These are phyloP conservation scores for Ajuga chamaepitys DNA, from an alignment of 257 asterid genomes.

Conservation along the genomic window DNA sequence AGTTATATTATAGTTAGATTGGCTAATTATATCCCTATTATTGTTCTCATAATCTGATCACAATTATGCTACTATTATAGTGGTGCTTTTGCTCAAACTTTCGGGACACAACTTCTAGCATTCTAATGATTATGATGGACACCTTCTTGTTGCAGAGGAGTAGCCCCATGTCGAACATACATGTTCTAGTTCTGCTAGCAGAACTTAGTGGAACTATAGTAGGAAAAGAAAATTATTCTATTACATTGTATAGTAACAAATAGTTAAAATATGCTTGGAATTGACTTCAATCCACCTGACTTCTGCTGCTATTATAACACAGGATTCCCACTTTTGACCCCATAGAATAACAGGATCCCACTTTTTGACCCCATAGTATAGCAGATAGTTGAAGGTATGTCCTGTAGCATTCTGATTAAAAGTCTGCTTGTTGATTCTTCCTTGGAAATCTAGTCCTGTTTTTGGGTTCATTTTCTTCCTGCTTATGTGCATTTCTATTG, in stretches of 20 bases:
- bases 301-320: background rate
- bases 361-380: slow-evolving; percentile 4
- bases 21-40: background rate
- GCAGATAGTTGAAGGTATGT: background rate
- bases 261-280: background rate
- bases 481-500: background rate
- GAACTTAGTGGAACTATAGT: background rate
- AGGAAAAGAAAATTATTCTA: background rate
- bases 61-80: background rate
- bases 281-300: background rate
- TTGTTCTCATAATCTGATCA: too few species aligned
- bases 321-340: background rate
- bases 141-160: background rate
- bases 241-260: background rate
- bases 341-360: slow-evolving; percentile 3
- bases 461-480: background rate
- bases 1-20: background rate
- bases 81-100: background rate
- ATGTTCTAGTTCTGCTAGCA: background rate
- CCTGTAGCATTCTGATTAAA: background rate
- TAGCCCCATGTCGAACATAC: background rate
- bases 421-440: slow-evolving; percentile 4
- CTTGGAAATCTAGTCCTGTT: background rate
- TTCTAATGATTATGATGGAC: background rate
- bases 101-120: too few species aligned